Percentiles rank a stretch among this genome's conserved stretches.
Conservation (phyloP, 306 rosid genomes). For the Sicyos edulis region DNA sequence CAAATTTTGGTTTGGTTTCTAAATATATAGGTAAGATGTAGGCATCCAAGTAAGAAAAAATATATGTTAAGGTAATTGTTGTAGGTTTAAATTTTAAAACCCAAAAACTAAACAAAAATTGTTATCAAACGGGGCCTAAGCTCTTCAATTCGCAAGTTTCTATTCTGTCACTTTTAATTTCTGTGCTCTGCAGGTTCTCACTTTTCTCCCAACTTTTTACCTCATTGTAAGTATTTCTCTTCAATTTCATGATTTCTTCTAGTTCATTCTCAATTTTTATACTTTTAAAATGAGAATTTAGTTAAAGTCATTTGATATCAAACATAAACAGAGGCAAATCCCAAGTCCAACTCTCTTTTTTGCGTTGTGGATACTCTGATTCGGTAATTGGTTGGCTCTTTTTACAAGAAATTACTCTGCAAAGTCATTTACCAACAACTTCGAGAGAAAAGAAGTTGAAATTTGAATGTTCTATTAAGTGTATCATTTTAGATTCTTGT, state of each 20-base stretch:
- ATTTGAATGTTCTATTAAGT: not conserved
- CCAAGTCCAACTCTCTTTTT: too few species aligned
- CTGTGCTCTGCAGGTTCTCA: slow-evolving; percentile 54
- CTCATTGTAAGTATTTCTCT: slow-evolving; percentile 38
- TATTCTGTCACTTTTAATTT: slow-evolving; percentile 44
- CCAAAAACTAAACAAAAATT: too few species aligned
- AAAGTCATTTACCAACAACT: not conserved
- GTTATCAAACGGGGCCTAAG: too few species aligned
- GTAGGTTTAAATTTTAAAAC: too few species aligned
- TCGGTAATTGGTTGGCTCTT: not conserved
- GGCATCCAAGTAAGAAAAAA: too few species aligned
- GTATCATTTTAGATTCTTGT: not conserved
- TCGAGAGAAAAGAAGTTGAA: not conserved
- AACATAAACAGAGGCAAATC: not conserved
- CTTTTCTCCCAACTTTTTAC: slow-evolving; percentile 63
- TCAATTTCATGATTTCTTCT: not conserved
- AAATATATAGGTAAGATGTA: too few species aligned
- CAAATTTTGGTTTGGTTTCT: too few species aligned
- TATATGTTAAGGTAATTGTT: too few species aligned
- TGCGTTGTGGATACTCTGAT: not conserved
- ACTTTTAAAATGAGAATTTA: not conserved
- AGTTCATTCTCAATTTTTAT: not conserved
- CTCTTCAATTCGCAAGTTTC: too few species aligned
- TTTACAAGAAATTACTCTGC: not conserved
- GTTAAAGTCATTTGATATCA: not conserved